phyloP scores from a whole-genome alignment of 2,329 filamentous ascomycete genomes.

The Claviceps humidiphila region DNA sequence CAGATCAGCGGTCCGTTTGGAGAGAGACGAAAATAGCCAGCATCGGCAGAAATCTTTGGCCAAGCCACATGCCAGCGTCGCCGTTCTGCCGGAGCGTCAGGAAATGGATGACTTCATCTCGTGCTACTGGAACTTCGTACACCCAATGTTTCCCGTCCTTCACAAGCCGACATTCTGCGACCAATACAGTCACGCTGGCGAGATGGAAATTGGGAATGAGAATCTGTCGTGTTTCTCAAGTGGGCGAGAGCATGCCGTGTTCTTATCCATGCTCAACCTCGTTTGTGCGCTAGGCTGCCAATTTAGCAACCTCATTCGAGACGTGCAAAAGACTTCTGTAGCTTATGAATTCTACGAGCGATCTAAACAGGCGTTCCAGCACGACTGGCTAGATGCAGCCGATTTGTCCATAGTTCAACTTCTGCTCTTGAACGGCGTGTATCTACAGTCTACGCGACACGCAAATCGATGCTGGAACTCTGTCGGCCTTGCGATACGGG shows the following conservation, averaged over 20 bases:
- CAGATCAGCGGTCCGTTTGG: not conserved
- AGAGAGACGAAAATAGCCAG: not conserved
- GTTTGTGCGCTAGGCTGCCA: constrained; percentile 3
- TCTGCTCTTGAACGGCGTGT: constrained; percentile 1
- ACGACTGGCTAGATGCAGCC: constrained; percentile 3
- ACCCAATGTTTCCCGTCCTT: constrained; percentile 2
- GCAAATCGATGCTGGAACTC: constrained; percentile 5
- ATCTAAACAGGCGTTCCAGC: not conserved
- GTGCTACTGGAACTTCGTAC: constrained; percentile 3
- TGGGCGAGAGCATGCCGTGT: not conserved
- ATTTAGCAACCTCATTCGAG: constrained; percentile 1
- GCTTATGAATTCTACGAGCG: constrained; percentile 2
- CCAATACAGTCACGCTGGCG: not conserved
- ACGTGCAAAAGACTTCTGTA: constrained; percentile 1
- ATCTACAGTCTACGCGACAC: constrained; percentile 2
- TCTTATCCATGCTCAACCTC: constrained; percentile 2
- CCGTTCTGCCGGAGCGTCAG: not conserved
- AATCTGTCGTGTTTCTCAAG: not conserved
- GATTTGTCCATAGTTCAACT: constrained; percentile 2
- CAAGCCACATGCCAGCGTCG: not conserved
- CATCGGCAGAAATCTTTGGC: not conserved
- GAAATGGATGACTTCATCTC: not conserved
- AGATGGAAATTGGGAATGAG: not conserved
- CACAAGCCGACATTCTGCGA: constrained; percentile 1
- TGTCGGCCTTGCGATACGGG: constrained; percentile 2